phyloP scores from a whole-genome alignment of 441 rosid genomes.

The Pelargonium australe region DNA sequence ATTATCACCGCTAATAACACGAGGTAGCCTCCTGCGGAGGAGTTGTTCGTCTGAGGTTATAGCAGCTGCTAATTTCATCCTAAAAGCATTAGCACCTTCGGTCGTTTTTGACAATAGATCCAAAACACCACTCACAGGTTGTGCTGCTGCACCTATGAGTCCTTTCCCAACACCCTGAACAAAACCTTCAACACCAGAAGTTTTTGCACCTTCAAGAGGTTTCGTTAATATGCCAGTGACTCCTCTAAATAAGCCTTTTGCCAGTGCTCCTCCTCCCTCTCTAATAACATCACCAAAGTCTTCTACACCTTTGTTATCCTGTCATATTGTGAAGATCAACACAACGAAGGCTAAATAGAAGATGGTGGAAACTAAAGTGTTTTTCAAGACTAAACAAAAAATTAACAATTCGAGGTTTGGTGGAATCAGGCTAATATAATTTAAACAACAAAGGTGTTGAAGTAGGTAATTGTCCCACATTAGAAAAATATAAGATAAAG shows the following conservation, averaged over 20 bases:
- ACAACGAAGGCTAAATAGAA: background rate
- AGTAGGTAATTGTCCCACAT: no score
- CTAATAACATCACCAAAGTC: constrained; percentile 93
- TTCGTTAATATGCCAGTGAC: constrained; percentile 95
- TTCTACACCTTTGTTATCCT: constrained; percentile 97
- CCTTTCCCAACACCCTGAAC: constrained; percentile 99
- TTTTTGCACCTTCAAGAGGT: constrained; percentile 97
- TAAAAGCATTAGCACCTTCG: constrained; percentile 99
- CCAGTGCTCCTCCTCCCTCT: constrained; percentile 99
- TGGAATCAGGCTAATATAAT: no score
- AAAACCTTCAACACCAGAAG: constrained; percentile 96
- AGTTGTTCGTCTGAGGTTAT: constrained; percentile 97
- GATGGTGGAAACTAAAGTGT: no score
- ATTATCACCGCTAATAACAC: constrained; percentile 85
- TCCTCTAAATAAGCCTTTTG: constrained; percentile 95
- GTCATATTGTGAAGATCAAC: constrained; percentile 19
- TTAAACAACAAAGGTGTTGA: no score
- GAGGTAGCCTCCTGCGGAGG: constrained; percentile 86
- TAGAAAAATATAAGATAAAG: no score
- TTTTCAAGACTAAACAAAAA: no score
- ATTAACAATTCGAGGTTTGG: no score
- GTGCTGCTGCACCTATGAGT: constrained; percentile 96
- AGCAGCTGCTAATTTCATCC: constrained; percentile 95
- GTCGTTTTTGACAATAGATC: constrained; percentile 98
- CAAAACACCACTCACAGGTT: constrained; percentile 97